Base-by-base conservation (phyloP, 2,329 filamentous ascomycete genomes). In the Botrytis deweyae region DNA sequence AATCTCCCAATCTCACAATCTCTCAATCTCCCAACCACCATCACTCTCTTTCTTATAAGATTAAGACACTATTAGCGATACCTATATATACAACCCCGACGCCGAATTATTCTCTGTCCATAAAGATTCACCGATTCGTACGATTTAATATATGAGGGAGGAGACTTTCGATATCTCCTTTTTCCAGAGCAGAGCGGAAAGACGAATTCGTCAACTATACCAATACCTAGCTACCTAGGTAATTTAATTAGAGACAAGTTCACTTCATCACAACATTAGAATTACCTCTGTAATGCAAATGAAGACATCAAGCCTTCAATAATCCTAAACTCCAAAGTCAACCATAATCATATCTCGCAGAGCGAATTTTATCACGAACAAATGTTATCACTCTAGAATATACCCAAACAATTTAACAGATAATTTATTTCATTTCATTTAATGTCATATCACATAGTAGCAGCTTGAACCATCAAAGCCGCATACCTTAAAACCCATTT, bases 371-470 rank as follows among this genome's bases (percentile, higher is more conserved):
- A 22, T 9, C 38, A 64, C 25, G 12, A 6, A 29, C 4, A 2
- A 42, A 42, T 9, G 2, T 42, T 6, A 20, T 9, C 38, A 64
- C 25, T 1, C 25, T 0, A 42, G 6, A 29, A 29, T 29, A 29
- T 29, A 29, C 29, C 29, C 29, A 52, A 52, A 3, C 4, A n/a
- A 20, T 29, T 18, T n/a, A 20, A 8, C 49, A 55, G 14, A n/a
- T 55, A 67, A n/a, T 62, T 62, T 64, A 64, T 42, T 52, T 67
- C 9, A 65, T 46, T 65, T 46, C 29, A 36, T 55, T 38, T 67
- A 3, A 22, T 55, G 29, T 55, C 9, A 29, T 38, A 67, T 55
- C 46, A 25, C 65, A 67, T 67, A 29, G 33, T 49, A 67, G 65
- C 65, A 55, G 46, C 46, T 52, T 18, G 64, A 40, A 55, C 16